Conservation (phyloP, 2,329 filamentous ascomycete species). For the Colletotrichum sp. region DNA sequence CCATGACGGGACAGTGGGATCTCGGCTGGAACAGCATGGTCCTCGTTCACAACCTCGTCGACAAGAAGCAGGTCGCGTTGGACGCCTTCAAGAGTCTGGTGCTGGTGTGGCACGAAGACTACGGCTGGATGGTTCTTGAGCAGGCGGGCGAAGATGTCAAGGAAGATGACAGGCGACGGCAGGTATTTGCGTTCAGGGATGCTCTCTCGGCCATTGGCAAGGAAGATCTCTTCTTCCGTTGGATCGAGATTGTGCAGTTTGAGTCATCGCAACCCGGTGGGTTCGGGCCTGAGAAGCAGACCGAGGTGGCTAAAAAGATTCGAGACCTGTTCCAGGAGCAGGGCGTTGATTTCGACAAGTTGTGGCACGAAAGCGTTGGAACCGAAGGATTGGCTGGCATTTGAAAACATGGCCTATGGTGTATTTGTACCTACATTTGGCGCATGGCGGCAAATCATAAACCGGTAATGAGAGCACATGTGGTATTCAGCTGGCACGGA, state of each 20-base stretch:
- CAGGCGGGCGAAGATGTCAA: constrained; percentile 49
- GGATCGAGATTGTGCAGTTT: constrained; percentile 91
- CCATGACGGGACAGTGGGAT: constrained; percentile 86
- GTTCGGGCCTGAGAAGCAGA: constrained; percentile 77
- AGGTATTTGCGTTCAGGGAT: constrained; percentile 83
- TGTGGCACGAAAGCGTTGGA: constrained; percentile 72
- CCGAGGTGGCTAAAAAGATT: constrained; percentile 74
- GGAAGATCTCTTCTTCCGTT: constrained; percentile 87
- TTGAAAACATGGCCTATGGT: background rate
- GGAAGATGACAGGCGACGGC: constrained; percentile 70
- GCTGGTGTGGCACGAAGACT: constrained; percentile 70
- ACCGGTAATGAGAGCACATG: background rate
- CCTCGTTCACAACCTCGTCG: constrained; percentile 71
- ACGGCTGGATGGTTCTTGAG: constrained; percentile 75
- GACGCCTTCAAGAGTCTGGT: constrained; percentile 75
- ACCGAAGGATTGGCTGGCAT: constrained; percentile 34
- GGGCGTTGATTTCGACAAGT: constrained; percentile 80
- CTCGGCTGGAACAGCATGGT: constrained; percentile 86
- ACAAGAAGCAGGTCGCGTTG: constrained; percentile 61
- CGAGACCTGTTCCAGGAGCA: constrained; percentile 76
- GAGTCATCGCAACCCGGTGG: constrained; percentile 81
- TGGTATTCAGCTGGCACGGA: background rate
- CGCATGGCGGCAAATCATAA: background rate
- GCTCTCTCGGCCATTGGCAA: constrained; percentile 78
- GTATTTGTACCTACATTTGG: background rate